Percentiles rank a stretch among this genome's conserved stretches.
Evolutionary conservation across 2,329 filamentous ascomycete genomes (phyloP).

Genomic region (Exophiala sp.): DNA sequence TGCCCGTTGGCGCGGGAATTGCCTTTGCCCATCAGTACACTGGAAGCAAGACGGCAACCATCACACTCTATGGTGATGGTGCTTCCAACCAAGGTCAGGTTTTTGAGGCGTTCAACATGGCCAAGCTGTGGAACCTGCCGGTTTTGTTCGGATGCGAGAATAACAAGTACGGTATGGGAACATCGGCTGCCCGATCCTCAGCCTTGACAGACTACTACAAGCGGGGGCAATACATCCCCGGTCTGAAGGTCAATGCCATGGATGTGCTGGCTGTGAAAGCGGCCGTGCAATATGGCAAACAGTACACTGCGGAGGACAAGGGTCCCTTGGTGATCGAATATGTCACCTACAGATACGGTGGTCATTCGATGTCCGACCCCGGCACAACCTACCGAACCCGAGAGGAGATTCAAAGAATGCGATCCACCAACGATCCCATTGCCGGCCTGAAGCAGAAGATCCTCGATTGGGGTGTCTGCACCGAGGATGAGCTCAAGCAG

Average conservation of each 20-base stretch:
- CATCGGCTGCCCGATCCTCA: slow-evolving; percentile 84
- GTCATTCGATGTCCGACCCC: slow-evolving; percentile 99
- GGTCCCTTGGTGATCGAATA: slow-evolving; percentile 96
- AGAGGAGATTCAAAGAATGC: slow-evolving; percentile 99
- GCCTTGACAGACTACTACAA: slow-evolving; percentile 99
- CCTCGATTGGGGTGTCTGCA: slow-evolving; percentile 85
- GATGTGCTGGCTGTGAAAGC: slow-evolving; percentile 97
- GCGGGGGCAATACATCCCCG: slow-evolving; percentile 98
- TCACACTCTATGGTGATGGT: slow-evolving; percentile 95
- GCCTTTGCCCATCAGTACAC: slow-evolving; percentile 97
- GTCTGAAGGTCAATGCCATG: slow-evolving; percentile 99
- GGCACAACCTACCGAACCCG: slow-evolving; percentile 98
- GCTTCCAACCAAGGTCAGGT: slow-evolving; percentile 99
- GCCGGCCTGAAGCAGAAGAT: slow-evolving; percentile 97
- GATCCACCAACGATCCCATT: slow-evolving; percentile 96
- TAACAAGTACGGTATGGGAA: slow-evolving; percentile 99
- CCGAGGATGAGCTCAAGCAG: slow-evolving; percentile 90
- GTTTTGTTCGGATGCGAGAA: slow-evolving; percentile 98
- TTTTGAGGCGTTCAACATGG: slow-evolving; percentile 99
- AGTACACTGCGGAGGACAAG: slow-evolving; percentile 75
- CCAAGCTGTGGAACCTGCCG: slow-evolving; percentile 96
- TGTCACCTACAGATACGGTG: slow-evolving; percentile 98
- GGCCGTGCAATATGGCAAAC: slow-evolving; percentile 87
- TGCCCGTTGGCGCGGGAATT: slow-evolving; percentile 91
- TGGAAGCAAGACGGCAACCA: slow-evolving; percentile 73